phyloP scores from a whole-genome alignment of 2,329 filamentous ascomycete genomes.

The Alternaria sp. region DNA sequence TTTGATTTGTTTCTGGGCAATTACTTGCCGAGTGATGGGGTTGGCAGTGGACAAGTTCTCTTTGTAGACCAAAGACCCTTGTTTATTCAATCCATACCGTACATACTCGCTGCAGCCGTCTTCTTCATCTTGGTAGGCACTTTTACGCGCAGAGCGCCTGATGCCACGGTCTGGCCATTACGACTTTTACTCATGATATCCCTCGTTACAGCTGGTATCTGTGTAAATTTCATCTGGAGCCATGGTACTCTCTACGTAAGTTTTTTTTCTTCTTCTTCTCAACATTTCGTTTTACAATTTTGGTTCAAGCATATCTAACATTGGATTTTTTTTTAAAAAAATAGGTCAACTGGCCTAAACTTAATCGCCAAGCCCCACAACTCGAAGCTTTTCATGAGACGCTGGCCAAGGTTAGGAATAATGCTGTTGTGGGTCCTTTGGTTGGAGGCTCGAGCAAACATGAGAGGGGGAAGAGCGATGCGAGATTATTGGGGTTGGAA shows the following conservation, averaged over 20 bases:
- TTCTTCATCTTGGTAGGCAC: conserved; percentile 82
- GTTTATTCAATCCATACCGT: conserved; percentile 91
- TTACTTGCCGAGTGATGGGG: conserved; percentile 77
- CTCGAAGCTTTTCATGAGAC: conserved; percentile 89
- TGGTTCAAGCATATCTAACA: too few species aligned
- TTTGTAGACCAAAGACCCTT: conserved; percentile 87
- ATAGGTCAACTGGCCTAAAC: conserved; percentile 97
- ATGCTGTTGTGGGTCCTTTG: conserved; percentile 79
- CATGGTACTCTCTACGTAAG: conserved; percentile 96
- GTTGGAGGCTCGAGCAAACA: conserved; percentile 65
- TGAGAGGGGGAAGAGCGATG: conserved; percentile 83
- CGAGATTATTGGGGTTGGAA: conserved; percentile 83
- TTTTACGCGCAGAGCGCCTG: conserved; percentile 75
- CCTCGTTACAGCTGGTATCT: conserved; percentile 73
- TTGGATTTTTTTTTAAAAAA: too few species aligned
- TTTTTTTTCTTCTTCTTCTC: conserved; percentile 35
- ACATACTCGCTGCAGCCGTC: conserved; percentile 82
- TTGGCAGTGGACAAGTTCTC: conserved; percentile 74
- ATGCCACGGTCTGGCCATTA: conserved; percentile 80
- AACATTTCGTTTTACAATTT: not conserved
- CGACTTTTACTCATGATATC: conserved; percentile 84
- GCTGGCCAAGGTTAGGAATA: conserved; percentile 80
- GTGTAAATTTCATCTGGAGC: conserved; percentile 76
- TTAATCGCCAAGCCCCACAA: conserved; percentile 87
- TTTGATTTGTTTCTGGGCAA: conserved; percentile 93